Evolutionary conservation across 805 yeast species (phyloP).

Genomic region (Cyberlindnera mycetangii): DNA sequence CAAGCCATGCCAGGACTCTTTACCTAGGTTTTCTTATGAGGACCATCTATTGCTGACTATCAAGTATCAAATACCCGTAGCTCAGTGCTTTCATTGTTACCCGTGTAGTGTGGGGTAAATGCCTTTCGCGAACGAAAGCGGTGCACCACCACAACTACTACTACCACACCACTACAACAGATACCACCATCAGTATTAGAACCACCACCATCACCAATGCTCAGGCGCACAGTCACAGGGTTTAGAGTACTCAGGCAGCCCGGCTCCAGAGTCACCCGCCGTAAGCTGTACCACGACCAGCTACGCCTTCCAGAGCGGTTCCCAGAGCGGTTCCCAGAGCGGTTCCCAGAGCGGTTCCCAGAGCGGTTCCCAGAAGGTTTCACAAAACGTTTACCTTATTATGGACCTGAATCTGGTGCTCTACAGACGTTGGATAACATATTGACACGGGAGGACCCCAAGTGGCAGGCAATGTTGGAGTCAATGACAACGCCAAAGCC

Average conservation of each 20-base stretch:
- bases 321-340: too few species aligned
- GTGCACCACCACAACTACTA: not conserved
- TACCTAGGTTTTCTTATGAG: too few species aligned
- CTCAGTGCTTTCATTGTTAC: too few species aligned
- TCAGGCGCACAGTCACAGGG: constrained; percentile 12
- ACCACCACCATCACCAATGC: constrained; percentile 3
- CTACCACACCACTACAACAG: not conserved
- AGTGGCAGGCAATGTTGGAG: not conserved
- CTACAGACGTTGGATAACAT: constrained; percentile 1
- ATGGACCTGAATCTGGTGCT: too few species aligned
- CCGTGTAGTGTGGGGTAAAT: not conserved
- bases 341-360: too few species aligned
- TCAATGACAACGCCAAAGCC: too few species aligned
- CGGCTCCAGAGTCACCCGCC: constrained; percentile 3
- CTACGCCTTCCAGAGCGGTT: constrained; percentile 3
- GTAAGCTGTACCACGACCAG: constrained; percentile 18
- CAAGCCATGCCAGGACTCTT: too few species aligned
- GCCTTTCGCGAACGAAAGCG: not conserved
- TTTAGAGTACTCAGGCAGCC: constrained; percentile 7
- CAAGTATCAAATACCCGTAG: too few species aligned
- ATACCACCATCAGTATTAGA: not conserved
- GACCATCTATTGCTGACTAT: too few species aligned
- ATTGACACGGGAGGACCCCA: not conserved
- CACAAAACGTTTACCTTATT: too few species aligned
- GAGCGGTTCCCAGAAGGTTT: too few species aligned